Percentiles rank a stretch among this genome's conserved stretches.
These are phyloP conservation scores for Camelina laxa DNA, from an alignment of 345 rosid genomes.

Conservation along the genomic window DNA sequence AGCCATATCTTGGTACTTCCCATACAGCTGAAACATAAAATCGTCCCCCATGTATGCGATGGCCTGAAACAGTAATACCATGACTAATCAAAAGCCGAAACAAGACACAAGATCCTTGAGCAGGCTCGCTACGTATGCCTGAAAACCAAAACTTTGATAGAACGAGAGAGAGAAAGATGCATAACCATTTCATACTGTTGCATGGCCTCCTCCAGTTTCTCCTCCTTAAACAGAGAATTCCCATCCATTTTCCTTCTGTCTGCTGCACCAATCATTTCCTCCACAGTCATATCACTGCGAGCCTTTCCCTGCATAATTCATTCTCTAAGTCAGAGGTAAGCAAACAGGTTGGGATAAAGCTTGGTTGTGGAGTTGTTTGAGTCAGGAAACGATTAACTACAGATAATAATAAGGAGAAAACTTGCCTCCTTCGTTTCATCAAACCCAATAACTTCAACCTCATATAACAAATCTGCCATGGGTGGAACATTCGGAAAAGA, in stretches of 20 bases:
- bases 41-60: constrained; percentile 94
- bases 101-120: background rate
- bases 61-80: constrained; percentile 60
- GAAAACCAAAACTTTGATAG: constrained; percentile 4
- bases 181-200: constrained; percentile 98
- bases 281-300: constrained; percentile 96
- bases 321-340: constrained; percentile 20
- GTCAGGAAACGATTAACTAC: constrained; percentile 10
- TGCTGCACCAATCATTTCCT: constrained; percentile 93
- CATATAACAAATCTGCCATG: constrained; percentile 83
- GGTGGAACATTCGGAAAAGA: constrained; percentile 97
- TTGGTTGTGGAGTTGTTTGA: constrained; percentile 9
- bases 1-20: constrained; percentile 96
- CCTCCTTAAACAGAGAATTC: constrained; percentile 76
- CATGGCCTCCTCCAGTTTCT: constrained; percentile 91
- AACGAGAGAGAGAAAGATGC: constrained; percentile 43
- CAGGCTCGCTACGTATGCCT: constrained; percentile 5
- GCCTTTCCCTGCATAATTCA: constrained; percentile 73
- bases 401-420: constrained; percentile 5
- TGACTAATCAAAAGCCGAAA: constrained; percentile 22
- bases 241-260: constrained; percentile 96
- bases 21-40: constrained; percentile 96
- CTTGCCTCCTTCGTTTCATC: constrained; percentile 94
- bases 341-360: constrained; percentile 10
- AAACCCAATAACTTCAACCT: constrained; percentile 94